Conservation (phyloP, 2,329 filamentous ascomycete species). For the Colletotrichum sp. region DNA sequence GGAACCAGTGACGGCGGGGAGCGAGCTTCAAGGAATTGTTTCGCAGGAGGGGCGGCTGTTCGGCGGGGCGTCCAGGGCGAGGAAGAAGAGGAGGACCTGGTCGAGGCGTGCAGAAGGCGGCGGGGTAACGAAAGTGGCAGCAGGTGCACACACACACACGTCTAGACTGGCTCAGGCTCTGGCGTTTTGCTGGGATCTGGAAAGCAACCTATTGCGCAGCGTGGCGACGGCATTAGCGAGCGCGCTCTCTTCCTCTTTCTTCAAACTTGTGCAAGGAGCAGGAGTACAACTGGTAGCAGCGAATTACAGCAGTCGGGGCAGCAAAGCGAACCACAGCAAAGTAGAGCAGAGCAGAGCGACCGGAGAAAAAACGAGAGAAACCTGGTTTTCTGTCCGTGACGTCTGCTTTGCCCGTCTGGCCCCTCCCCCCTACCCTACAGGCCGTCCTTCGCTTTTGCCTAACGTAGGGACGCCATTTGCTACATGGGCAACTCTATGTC, state of each 20-base stretch:
- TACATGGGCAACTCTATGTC: neutral
- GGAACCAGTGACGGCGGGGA: conserved; percentile 11
- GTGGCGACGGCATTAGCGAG: conserved; percentile 18
- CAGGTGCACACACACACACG: conserved; percentile 2
- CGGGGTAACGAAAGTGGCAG: conserved; percentile 16
- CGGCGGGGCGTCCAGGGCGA: conserved; percentile 12
- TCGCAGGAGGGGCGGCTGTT: conserved; percentile 11
- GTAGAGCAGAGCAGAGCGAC: neutral
- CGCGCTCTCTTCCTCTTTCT: neutral
- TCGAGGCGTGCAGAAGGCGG: neutral
- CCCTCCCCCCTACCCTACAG: neutral
- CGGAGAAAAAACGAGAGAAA: neutral
- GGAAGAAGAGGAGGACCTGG: neutral
- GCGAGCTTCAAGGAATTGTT: conserved; percentile 21
- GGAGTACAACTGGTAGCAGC: neutral
- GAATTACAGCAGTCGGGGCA: neutral
- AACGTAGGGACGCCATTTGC: neutral
- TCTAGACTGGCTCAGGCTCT: neutral
- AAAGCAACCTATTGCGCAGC: conserved; percentile 1
- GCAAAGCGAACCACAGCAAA: neutral
- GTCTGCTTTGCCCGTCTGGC: neutral
- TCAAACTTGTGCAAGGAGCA: neutral
- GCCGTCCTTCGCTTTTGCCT: neutral
- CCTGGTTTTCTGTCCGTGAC: neutral
- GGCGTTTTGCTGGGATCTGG: conserved; percentile 11